Percentiles rank a stretch among this genome's conserved stretches.
These are phyloP conservation scores for Lipomyces japonicus DNA, from an alignment of 805 yeast genomes.

Conservation along the genomic window DNA sequence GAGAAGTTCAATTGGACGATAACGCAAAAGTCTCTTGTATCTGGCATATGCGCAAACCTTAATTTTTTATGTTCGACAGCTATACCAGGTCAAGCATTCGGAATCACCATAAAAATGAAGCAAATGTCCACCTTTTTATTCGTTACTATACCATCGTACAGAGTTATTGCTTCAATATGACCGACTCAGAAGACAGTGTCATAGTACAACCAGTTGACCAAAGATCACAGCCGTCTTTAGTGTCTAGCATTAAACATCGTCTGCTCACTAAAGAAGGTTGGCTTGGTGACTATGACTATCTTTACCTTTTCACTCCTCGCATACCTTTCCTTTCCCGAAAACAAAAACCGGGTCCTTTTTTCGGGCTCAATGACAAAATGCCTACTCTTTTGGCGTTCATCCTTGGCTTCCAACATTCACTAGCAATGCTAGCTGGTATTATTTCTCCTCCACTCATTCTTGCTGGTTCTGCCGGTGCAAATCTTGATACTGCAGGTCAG, in stretches of 20 bases:
- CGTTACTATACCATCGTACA: too few relatives aligned
- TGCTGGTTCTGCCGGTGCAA: slow-evolving; percentile 50
- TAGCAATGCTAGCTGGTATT: slow-evolving; percentile 90
- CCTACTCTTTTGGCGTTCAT: slow-evolving; percentile 74
- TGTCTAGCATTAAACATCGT: neutral
- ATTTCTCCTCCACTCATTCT: slow-evolving; percentile 80
- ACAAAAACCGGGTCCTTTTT: slow-evolving; percentile 66
- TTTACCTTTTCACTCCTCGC: slow-evolving; percentile 71
- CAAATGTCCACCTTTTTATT: too few relatives aligned
- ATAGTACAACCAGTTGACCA: too few relatives aligned
- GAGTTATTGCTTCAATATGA: too few relatives aligned
- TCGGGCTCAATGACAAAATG: slow-evolving; percentile 73
- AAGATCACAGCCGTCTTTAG: slow-evolving; percentile 8
- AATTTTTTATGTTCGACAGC: too few relatives aligned
- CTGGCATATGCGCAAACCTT: too few relatives aligned
- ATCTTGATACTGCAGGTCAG: slow-evolving; percentile 47
- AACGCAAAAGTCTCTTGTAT: too few relatives aligned
- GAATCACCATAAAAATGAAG: too few relatives aligned
- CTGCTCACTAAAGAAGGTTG: slow-evolving; percentile 52
- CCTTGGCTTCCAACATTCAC: slow-evolving; percentile 81
- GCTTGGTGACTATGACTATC: slow-evolving; percentile 84
- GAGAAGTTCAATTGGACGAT: too few relatives aligned
- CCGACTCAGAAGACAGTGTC: too few relatives aligned
- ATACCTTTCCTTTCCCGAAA: slow-evolving; percentile 58
- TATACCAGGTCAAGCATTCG: too few relatives aligned